These are phyloP conservation scores for Colletotrichum liriopes DNA, from an alignment of 2,329 filamentous ascomycete genomes.

Conservation along the genomic window DNA sequence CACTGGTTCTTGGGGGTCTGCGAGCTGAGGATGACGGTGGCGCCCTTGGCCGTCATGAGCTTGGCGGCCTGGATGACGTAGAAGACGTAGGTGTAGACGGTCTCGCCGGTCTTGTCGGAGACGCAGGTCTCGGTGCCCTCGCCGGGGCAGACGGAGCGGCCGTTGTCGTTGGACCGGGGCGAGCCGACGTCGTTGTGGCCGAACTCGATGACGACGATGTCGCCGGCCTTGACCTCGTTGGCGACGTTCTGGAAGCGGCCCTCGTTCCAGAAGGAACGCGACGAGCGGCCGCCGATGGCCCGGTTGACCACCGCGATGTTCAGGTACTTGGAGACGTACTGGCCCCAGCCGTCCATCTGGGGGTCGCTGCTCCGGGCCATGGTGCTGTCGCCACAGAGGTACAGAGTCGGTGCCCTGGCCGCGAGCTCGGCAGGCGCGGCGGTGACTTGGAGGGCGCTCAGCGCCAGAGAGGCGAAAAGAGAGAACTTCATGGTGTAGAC, in stretches of 20 bases:
- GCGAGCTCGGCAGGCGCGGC: conserved; percentile 44
- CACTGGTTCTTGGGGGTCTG: conserved; percentile 73
- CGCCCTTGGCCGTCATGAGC: conserved; percentile 70
- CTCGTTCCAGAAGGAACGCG: conserved; percentile 77
- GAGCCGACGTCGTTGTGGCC: conserved; percentile 81
- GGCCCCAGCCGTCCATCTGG: conserved; percentile 72
- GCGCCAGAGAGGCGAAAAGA: conserved; percentile 34
- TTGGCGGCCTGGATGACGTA: conserved; percentile 73
- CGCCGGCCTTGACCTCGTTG: conserved; percentile 66
- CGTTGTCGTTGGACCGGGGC: conserved; percentile 70
- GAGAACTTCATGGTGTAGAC: conserved; percentile 35
- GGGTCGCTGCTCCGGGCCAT: conserved; percentile 68
- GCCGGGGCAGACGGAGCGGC: conserved; percentile 72
- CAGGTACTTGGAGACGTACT: conserved; percentile 69
- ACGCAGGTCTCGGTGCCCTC: conserved; percentile 69
- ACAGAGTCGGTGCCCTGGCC: conserved; percentile 57
- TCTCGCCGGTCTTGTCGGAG: conserved; percentile 65
- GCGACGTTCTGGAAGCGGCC: conserved; percentile 75
- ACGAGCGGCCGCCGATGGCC: conserved; percentile 76
- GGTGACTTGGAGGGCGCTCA: conserved; percentile 39
- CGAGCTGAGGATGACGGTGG: conserved; percentile 71
- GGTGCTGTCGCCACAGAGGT: conserved; percentile 75
- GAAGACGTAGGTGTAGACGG: conserved; percentile 72
- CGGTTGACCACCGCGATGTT: conserved; percentile 68
- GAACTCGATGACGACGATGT: conserved; percentile 80